Evolutionary conservation across 306 rosid genomes (phyloP).

Genomic region (Medicago lupulina): DNA sequence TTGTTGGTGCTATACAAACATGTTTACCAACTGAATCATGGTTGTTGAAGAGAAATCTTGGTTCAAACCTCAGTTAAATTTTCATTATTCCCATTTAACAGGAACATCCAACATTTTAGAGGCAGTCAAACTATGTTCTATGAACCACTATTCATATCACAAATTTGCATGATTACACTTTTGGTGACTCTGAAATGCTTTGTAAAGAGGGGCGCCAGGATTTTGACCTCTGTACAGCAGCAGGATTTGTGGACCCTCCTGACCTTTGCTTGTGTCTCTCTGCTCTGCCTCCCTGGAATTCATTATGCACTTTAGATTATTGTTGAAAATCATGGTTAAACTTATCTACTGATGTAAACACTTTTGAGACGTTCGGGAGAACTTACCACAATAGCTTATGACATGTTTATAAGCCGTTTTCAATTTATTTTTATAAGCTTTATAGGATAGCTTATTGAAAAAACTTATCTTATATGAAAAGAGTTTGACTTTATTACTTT

Average conservation of each 20-base stretch:
- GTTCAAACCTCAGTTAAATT: slow-evolving; percentile 42
- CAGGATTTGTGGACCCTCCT: slow-evolving; percentile 53
- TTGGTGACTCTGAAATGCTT: slow-evolving; percentile 78
- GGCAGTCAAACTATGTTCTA: slow-evolving; percentile 37
- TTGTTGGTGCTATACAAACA: slow-evolving; percentile 58
- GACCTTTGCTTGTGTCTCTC: slow-evolving; percentile 65
- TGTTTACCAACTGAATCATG: slow-evolving; percentile 48
- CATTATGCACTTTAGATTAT: slow-evolving; percentile 9
- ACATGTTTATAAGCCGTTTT: neutral
- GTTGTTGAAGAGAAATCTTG: slow-evolving; percentile 52
- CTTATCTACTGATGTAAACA: neutral
- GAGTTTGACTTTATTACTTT: neutral
- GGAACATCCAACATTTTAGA: slow-evolving; percentile 41
- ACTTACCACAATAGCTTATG: neutral
- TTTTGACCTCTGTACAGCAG: slow-evolving; percentile 61
- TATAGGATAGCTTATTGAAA: neutral
- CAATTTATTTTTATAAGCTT: neutral
- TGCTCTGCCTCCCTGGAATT: slow-evolving; percentile 65
- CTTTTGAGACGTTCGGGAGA: neutral
- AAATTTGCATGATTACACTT: slow-evolving; percentile 47
- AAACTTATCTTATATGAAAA: neutral
- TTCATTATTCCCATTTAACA: slow-evolving; percentile 40
- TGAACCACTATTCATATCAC: slow-evolving; percentile 37
- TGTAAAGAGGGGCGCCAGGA: slow-evolving; percentile 93
- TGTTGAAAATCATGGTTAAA: no score